A percentile compares a stretch with the other conserved stretches of the same genome.
Evolutionary conservation across 108 stramenopile genomes (phyloP).

Genomic region (Cyclostephanos invisitatus): DNA sequence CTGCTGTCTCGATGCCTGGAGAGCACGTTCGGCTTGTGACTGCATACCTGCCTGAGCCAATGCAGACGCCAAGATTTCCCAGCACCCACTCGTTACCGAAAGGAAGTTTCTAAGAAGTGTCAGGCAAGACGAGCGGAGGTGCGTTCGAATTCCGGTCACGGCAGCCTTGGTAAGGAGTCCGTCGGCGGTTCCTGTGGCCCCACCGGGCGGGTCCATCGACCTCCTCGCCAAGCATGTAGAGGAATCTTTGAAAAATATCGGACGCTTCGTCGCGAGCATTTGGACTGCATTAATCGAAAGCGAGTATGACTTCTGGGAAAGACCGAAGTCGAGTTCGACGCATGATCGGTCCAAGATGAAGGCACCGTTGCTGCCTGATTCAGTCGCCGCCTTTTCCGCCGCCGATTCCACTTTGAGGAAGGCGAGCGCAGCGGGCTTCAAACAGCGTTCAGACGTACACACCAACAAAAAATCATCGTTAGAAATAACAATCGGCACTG

Average conservation of each 20-base stretch:
- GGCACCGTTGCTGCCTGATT: slow-evolving; percentile 30
- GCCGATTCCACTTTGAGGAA: slow-evolving; percentile 81
- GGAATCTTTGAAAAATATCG: slow-evolving; percentile 79
- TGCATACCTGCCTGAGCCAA: slow-evolving; percentile 68
- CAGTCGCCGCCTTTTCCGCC: slow-evolving; percentile 36
- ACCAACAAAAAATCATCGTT: neutral
- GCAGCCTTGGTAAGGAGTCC: slow-evolving; percentile 45
- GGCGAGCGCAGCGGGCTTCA: slow-evolving; percentile 72
- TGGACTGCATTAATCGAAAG: slow-evolving; percentile 82
- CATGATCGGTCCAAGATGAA: slow-evolving; percentile 50
- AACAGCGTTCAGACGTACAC: slow-evolving; percentile 55
- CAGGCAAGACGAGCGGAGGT: slow-evolving; percentile 76
- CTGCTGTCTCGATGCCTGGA: slow-evolving; percentile 75
- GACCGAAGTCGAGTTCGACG: slow-evolving; percentile 75
- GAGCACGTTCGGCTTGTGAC: slow-evolving; percentile 84
- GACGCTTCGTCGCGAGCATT: slow-evolving; percentile 75
- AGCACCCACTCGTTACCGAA: slow-evolving; percentile 72
- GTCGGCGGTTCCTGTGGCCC: slow-evolving; percentile 30
- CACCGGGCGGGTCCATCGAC: slow-evolving; percentile 70
- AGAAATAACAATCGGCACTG: neutral
- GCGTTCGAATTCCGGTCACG: slow-evolving; percentile 61
- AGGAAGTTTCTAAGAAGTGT: slow-evolving; percentile 82
- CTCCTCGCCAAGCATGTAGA: slow-evolving; percentile 75
- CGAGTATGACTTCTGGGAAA: slow-evolving; percentile 84
- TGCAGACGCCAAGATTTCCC: slow-evolving; percentile 61